Base-by-base conservation (phyloP, 768 basidiomycete genomes). In the Crepidotus variabilis region DNA sequence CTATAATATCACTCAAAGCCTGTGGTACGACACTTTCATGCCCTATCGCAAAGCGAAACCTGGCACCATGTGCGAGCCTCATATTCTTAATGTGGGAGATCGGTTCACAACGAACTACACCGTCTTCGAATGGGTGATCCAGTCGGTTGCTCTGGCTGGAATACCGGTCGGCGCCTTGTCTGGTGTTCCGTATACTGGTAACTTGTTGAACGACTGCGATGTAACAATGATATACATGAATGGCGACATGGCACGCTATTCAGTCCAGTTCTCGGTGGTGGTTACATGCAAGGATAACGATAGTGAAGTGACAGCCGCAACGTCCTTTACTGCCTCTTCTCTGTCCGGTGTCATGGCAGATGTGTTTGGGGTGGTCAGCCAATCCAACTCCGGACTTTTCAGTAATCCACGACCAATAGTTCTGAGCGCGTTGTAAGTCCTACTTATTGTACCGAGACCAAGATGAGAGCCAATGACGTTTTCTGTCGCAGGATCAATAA, bases 1-100 rank as follows among this genome's bases (percentile, higher is more conserved):
- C 52, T 70, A 65, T 64, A 65, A 68, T 43, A 60, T 59, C 6
- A 67, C 64, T 1, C 63, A 67, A 45, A 47, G 32, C 2, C 60
- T 36, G 18, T 69, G 68, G 69, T 69, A 52, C 59, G 21, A 66
- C 43, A 18, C 46, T 0, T 63, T 62, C 36, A 62, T 69, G 54
- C 66, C 67, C 2, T 62, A 52, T 22, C 50, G 50, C n/a, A 46
- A 32, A 5, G 32, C 61, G 2, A 64, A 64, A 23, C 59, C 67
- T 4, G 68, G 68, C 6, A 61, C 68, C 0, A 59, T 68, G 9
- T 71, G 69, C 49, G 65, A 67, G 24, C 50, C 62, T 1, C 63
- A 63, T 23, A 45, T 69, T n/a, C 60, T 67, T 49, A 62, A 61
- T 21, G 55, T 65, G 3, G 68, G 69, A 0, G 69, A 71, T 36